These are phyloP conservation scores for Eutrema japonicum DNA, from an alignment of 345 rosid species.

Conservation along the genomic window DNA sequence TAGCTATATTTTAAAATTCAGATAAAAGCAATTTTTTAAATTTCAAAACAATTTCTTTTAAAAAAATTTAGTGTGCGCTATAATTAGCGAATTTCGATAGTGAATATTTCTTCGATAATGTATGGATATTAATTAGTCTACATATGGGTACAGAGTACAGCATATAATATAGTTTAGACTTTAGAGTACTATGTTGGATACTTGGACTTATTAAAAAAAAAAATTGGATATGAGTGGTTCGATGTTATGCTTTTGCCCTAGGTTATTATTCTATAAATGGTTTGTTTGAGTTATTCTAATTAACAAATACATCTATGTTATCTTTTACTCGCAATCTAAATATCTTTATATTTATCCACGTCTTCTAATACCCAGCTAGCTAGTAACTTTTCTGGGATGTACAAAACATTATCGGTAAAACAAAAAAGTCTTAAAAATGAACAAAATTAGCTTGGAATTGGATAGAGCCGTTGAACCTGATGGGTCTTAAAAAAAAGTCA, in stretches of 20 bases:
- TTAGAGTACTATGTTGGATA: slow-evolving; percentile 4
- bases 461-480: slow-evolving; percentile 37
- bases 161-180: too few species aligned
- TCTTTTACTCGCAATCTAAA: background rate
- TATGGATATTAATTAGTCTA: background rate
- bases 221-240: background rate
- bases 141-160: too few species aligned
- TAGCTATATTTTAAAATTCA: too few species aligned
- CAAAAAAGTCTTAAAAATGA: background rate
- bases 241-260: background rate
- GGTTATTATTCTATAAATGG: background rate
- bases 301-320: background rate
- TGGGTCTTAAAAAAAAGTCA: slow-evolving; percentile 21
- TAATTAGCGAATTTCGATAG: background rate
- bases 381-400: background rate
- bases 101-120: background rate
- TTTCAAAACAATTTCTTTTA: too few species aligned
- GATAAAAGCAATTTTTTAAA: too few species aligned
- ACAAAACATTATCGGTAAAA: background rate
- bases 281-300: background rate
- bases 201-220: background rate
- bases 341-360: background rate
- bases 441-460: background rate
- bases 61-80: too few species aligned
- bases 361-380: background rate